Evolutionary conservation across 352 stramenopile species (phyloP), one percentile per base, ranked within the genome.

Genomic region (Pythium phragmiticola): DNA sequence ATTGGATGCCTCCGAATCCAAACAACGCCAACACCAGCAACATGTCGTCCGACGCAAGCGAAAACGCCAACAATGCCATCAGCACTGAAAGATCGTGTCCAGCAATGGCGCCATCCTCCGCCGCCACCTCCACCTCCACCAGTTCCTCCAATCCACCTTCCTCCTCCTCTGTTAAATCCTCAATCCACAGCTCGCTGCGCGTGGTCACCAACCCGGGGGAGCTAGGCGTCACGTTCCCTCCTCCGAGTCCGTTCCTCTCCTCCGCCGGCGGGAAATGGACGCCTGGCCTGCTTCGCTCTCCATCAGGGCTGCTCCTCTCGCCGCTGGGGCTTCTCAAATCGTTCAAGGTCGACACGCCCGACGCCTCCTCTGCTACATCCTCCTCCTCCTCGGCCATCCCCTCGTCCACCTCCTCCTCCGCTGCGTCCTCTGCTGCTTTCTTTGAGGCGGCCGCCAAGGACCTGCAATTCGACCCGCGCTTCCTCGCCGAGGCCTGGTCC

Each of bases 391-490:
- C 51, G 14, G 37, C 30, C 14, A 8, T 48, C 51, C 34, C 51
- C 51, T 58, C 52, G 13, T 33, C 36, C 52, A 21, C 36, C 37
- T 51, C 45, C 21, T 37, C 33, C 9, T 37, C 33, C 33, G 33
- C 33, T 37, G 33, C 33, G 33, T 59, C 52, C 36, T 47, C 37
- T 7, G 30, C 30, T 13, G n/a, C 33, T 9, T 59, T 59, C 43
- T 59, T 62, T n/a, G 42, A 46, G 16, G 52, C 34, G 23, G 30
- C 53, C 16, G 37, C 45, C 28, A 82, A 78, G 46, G 74, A 82
- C n/a, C 41, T 82, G 37, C 68, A 71, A 41, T 84, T 84, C 41
- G 75, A 84, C 54, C 69, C 77, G 7, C 65, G 77, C 11, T 80
- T 79, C 39, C 73, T 84, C 11, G 68, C 73, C 4, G 75, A 84